Evolutionary conservation across 371 early-diverging fungal species (phyloP), one percentile per base, ranked within the genome.

Genomic region (Haplosporangium sp.): DNA sequence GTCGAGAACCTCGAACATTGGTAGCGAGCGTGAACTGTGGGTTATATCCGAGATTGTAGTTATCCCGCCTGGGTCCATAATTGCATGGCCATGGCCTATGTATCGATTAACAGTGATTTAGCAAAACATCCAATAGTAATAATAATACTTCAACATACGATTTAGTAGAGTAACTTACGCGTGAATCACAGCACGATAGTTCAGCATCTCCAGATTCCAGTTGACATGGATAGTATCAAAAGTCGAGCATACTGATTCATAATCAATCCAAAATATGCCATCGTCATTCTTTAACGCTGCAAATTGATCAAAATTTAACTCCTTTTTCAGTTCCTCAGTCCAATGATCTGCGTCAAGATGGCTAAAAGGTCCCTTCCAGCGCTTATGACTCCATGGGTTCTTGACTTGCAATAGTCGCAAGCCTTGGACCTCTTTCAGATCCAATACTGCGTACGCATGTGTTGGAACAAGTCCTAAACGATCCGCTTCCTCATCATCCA

Each of bases 311-410:
- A 92, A 95, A 60, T 88, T 84, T 37, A 96, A 86, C 11, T 82
- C 87, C 34, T 69, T 74, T 74, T 84, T 91, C 58, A 96, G 76
- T 17, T 90, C 87, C 4, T 86, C 81, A 0, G 95, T 94, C 96
- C 96, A 96, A 47, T 86, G 83, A 0, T 77, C 79, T 3, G 78
- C 84, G 77, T 96, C 96, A 3, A 90, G 60, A 72, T 91, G 93
- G 72, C 94, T 95, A 72, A 89, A 95, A 3, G 90, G 89, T 2
- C 96, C 96, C 38, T 89, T 91, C 96, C 96, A 95, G 34, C 96
- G 86, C 82, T 91, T 86, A 63, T 92, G 93, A 74, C 94, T 94
- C 97, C 97, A 97, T 2, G 97, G 97, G 69, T 97, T 97, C 77
- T 96, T 95, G 42, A 89, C 89, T 67, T 86, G 85, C 17, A 89